Conservation (phyloP, 306 rosid genomes). For the Castanospermum australe region DNA sequence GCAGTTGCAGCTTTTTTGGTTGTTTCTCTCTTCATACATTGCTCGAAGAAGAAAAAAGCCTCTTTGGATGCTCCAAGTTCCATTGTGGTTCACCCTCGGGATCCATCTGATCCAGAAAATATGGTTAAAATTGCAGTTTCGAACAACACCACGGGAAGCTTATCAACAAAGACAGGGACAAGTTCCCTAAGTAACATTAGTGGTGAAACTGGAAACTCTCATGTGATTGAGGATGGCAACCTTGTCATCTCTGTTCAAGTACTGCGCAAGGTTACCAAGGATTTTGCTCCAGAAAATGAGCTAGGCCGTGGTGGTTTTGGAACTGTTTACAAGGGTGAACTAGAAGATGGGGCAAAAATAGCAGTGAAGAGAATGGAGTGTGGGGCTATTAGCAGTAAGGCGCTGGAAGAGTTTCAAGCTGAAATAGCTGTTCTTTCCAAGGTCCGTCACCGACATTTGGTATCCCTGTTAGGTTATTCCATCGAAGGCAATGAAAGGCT, state of each 20-base stretch:
- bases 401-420: slow-evolving; percentile 72
- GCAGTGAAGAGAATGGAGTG: slow-evolving; percentile 94
- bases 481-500: slow-evolving; percentile 72
- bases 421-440: slow-evolving; percentile 80
- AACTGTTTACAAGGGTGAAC: slow-evolving; percentile 80
- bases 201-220: slow-evolving; percentile 52
- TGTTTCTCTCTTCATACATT: slow-evolving; percentile 40
- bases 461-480: slow-evolving; percentile 72
- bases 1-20: slow-evolving; percentile 28
- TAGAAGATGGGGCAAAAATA: slow-evolving; percentile 66
- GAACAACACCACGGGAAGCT: slow-evolving; percentile 44
- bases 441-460: slow-evolving; percentile 80
- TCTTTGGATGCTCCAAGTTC: slow-evolving; percentile 46
- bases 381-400: slow-evolving; percentile 55
- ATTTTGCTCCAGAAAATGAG: slow-evolving; percentile 65
- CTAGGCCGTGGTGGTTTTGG: slow-evolving; percentile 91
- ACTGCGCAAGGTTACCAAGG: slow-evolving; percentile 62
- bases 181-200: slow-evolving; percentile 49
- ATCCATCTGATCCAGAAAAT: slow-evolving; percentile 55
- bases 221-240: slow-evolving; percentile 53
- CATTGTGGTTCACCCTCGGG: slow-evolving; percentile 66
- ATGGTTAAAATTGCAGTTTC: slow-evolving; percentile 59
- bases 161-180: slow-evolving; percentile 52
- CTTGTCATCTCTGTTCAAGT: slow-evolving; percentile 64
- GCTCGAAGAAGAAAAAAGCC: slow-evolving; percentile 43